Conservation (phyloP, 2,329 filamentous ascomycete species). For the Cladophialophora immunda region DNA sequence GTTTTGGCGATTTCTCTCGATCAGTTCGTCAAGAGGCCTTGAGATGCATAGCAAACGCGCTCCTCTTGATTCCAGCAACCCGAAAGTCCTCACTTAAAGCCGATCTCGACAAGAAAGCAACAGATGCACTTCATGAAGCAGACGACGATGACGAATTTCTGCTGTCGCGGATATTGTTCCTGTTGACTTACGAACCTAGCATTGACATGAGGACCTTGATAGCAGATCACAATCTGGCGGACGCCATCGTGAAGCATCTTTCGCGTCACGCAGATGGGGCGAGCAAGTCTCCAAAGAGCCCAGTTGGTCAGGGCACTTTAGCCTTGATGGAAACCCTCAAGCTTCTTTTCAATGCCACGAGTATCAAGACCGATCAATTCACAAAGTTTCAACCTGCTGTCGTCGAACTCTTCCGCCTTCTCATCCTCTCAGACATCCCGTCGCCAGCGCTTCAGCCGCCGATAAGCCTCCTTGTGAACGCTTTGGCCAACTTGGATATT, state of each 20-base stretch:
- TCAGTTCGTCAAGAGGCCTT: conserved; percentile 77
- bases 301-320: conserved; percentile 64
- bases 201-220: conserved; percentile 72
- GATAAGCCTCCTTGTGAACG: conserved; percentile 77
- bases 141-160: conserved; percentile 88
- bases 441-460: conserved; percentile 76
- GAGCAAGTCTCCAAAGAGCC: conserved; percentile 46
- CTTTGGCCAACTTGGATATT: conserved; percentile 78
- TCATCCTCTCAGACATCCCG: conserved; percentile 68
- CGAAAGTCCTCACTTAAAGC: conserved; percentile 78
- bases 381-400: conserved; percentile 73
- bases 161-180: conserved; percentile 77
- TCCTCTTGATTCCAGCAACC: conserved; percentile 73
- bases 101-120: conserved; percentile 72
- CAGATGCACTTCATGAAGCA: conserved; percentile 74
- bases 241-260: conserved; percentile 75
- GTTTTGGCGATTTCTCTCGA: conserved; percentile 71
- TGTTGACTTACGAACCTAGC: conserved; percentile 79
- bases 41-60: conserved; percentile 83
- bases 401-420: conserved; percentile 73
- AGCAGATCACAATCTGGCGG: conserved; percentile 70
- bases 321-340: conserved; percentile 85
- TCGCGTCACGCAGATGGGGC: conserved; percentile 70
- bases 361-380: conserved; percentile 71
- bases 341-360: conserved; percentile 86